Evolutionary conservation across 2,329 filamentous ascomycete genomes (phyloP), one percentile per base, ranked within the genome.

Genomic region (Leptosphaerulina australis): DNA sequence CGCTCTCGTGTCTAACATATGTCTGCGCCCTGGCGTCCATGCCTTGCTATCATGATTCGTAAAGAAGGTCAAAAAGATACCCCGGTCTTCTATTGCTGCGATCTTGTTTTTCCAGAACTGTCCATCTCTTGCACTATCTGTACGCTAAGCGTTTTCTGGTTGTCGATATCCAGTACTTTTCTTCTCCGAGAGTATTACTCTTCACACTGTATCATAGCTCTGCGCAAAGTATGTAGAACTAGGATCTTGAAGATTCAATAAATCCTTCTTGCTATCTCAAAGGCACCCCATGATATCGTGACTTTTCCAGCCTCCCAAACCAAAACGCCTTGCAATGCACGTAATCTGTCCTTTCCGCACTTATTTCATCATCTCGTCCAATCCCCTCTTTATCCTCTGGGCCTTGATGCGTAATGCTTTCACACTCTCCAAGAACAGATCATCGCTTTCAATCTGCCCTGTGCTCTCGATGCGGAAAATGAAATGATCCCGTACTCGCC

Each of bases 401-500:
- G 90, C 94, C 80, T 97, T 97, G 64, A 84, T 80, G 79, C 92
- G 96, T 56, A 99, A 77, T 62, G 91, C 79, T 76, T 88, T 88
- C 40, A 99, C 83, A 21, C 90, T 86, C 76, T 97, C 91, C 48
- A 99, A 75, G 79, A 99, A 97, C 58, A 99, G 80, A 74, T 91
- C 87, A 66, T 97, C 93, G 69, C 91, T 96, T 51, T 94, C 87
- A 79, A 91, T 96, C 77, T 99, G 94, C 5, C 94, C 95, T 0
- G 91, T 88, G 78, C 92, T 97, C 80, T 99, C 94, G 26, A 99
- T 82, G 45, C 86, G 88, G 80, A 94, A 99, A 74, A 99, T 97
- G 74, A 99, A 99, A 77, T 99, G 95, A 73, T 99, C 94, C 59
- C 91, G 82, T 64, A 91, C 80, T 45, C 95, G 83, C 33, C 94